phyloP scores from a whole-genome alignment of 495 filamentous ascomycete genomes.

The Penicillium parvum region DNA sequence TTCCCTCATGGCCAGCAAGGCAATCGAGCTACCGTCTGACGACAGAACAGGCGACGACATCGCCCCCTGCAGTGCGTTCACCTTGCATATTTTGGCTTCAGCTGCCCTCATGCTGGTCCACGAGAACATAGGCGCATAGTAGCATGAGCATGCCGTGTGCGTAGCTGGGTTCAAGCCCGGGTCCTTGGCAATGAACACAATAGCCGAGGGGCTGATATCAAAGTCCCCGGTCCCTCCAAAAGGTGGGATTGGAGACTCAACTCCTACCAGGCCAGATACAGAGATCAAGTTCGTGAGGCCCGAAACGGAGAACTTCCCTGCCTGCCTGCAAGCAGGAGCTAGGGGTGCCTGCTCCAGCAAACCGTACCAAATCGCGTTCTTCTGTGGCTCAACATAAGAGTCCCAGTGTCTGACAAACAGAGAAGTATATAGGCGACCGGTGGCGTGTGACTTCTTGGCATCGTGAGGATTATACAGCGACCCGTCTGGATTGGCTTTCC shows the following conservation, averaged over 20 bases:
- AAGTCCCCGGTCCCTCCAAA: slow-evolving; percentile 59
- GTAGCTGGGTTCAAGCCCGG: slow-evolving; percentile 70
- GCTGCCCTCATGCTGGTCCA: slow-evolving; percentile 49
- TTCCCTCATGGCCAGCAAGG: slow-evolving; percentile 74
- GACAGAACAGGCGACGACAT: slow-evolving; percentile 72
- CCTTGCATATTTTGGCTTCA: slow-evolving; percentile 35
- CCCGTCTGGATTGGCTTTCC: slow-evolving; percentile 53
- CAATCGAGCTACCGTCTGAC: slow-evolving; percentile 65
- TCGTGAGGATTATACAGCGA: slow-evolving; percentile 52
- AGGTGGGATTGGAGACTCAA: slow-evolving; percentile 54
- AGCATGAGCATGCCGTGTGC: slow-evolving; percentile 68
- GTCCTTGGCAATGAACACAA: slow-evolving; percentile 85
- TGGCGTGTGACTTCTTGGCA: slow-evolving; percentile 47
- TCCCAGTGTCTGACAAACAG: slow-evolving; percentile 64
- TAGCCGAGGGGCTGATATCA: slow-evolving; percentile 49
- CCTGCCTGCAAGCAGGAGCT: slow-evolving; percentile 30
- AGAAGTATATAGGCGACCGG: slow-evolving; percentile 50
- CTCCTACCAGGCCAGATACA: slow-evolving; percentile 36
- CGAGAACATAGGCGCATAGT: slow-evolving; percentile 59
- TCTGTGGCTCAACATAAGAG: slow-evolving; percentile 55
- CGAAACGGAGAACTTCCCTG: slow-evolving; percentile 43
- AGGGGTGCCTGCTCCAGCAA: slow-evolving; percentile 49
- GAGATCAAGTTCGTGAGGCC: slow-evolving; percentile 47
- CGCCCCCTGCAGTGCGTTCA: slow-evolving; percentile 59
- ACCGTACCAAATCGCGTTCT: slow-evolving; percentile 69